Evolutionary conservation across 768 basidiomycete genomes (phyloP).

Genomic region (Tephrocybe sp.): DNA sequence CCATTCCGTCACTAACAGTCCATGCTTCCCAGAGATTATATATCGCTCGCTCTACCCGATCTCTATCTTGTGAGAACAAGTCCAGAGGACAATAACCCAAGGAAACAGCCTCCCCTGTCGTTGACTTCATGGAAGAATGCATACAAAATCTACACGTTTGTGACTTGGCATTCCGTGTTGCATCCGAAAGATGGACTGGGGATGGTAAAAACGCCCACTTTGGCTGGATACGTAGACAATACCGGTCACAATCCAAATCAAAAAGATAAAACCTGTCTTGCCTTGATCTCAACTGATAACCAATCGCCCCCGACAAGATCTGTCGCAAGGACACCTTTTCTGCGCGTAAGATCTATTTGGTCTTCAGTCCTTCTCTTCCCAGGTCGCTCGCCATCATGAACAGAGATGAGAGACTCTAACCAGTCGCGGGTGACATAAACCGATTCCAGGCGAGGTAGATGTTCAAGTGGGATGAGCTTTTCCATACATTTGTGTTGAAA

Average conservation of each 20-base stretch:
- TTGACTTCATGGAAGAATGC: constrained; percentile 61
- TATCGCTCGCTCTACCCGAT: constrained; percentile 66
- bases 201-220: constrained; percentile 96
- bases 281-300: constrained; percentile 91
- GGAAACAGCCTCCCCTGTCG: constrained; percentile 33
- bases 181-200: constrained; percentile 52
- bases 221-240: constrained; percentile 49
- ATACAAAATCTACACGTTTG: constrained; percentile 88
- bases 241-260: background rate
- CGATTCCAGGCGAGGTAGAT: constrained; percentile 56
- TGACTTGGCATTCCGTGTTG: constrained; percentile 58
- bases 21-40: constrained; percentile 70
- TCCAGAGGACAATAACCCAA: constrained; percentile 85
- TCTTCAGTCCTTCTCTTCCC: constrained; percentile 50
- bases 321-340: constrained; percentile 70
- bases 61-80: constrained; percentile 70
- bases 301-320: constrained; percentile 69
- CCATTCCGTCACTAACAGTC: constrained; percentile 55
- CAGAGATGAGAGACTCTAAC: constrained; percentile 50
- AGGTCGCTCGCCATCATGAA: constrained; percentile 54
- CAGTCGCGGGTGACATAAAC: constrained; percentile 52
- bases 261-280: constrained; percentile 25
- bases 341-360: constrained; percentile 51
- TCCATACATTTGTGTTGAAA: constrained; percentile 69
- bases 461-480: constrained; percentile 55